Evolutionary conservation across 495 filamentous ascomycete species (phyloP).

Genomic region (Aspergillus egyptiacus): DNA sequence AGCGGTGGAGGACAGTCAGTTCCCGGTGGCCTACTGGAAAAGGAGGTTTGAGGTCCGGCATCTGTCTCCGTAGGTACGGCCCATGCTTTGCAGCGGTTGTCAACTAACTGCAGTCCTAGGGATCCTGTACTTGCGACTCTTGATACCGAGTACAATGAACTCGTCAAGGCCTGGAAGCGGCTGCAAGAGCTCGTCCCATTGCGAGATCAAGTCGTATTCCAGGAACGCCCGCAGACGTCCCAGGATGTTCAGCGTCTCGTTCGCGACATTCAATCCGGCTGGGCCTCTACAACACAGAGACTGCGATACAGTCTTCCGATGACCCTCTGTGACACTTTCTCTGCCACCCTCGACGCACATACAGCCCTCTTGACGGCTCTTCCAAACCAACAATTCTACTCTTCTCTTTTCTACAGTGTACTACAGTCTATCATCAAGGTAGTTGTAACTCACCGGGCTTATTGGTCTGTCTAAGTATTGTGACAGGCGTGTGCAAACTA

Average conservation of each 20-base stretch:
- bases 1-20: constrained; percentile 14
- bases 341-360: constrained; percentile 36
- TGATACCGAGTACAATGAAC: constrained; percentile 43
- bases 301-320: constrained; percentile 27
- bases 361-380: constrained; percentile 29
- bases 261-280: constrained; percentile 25
- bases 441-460: neutral
- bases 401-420: constrained; percentile 40
- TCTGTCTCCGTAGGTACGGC: constrained; percentile 17
- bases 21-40: constrained; percentile 15
- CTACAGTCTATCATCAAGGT: constrained; percentile 45
- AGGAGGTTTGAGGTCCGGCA: constrained; percentile 21
- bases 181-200: constrained; percentile 33
- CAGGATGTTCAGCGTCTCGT: constrained; percentile 32
- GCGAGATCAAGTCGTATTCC: constrained; percentile 29
- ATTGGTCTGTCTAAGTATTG: neutral
- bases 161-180: constrained; percentile 38
- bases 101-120: too few species aligned
- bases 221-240: constrained; percentile 29
- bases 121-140: constrained; percentile 34
- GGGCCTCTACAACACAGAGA: constrained; percentile 28
- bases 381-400: constrained; percentile 32
- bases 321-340: constrained; percentile 32
- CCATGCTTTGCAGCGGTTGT: too few species aligned
- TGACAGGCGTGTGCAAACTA: constrained; percentile 41